A percentile compares a stretch with the other conserved stretches of the same genome.
These are phyloP conservation scores for Nepenthes gracilis DNA, from an alignment of 148 eudicot species.

Conservation along the genomic window DNA sequence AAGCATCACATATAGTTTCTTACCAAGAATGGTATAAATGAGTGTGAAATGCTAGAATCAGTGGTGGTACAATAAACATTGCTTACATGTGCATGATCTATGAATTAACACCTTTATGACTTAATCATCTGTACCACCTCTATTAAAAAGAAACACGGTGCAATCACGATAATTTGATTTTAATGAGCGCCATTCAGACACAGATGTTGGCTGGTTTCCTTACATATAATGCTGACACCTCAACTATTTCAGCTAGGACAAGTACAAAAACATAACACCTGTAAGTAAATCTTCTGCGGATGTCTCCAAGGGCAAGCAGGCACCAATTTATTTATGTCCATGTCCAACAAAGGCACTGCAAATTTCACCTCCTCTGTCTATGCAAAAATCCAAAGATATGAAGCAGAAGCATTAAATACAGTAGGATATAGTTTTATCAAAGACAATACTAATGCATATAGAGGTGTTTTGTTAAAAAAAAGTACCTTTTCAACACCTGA, in stretches of 20 bases:
- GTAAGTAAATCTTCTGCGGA: constrained; percentile 71
- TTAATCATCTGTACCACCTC: too few species aligned
- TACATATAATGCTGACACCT: too few species aligned
- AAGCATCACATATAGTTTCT: too few species aligned
- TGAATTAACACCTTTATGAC: too few species aligned
- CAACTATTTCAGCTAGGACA: not conserved
- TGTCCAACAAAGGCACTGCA: constrained; percentile 72
- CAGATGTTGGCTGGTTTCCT: too few species aligned
- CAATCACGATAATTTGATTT: too few species aligned
- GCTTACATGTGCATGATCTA: too few species aligned
- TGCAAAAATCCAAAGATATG: constrained; percentile 32
- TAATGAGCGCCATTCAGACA: too few species aligned
- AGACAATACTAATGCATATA: constrained; percentile 1
- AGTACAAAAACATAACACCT: constrained; percentile 30
- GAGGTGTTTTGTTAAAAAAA: not conserved
- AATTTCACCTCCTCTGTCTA: constrained; percentile 95
- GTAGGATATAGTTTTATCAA: not conserved
- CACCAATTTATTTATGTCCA: constrained; percentile 65
- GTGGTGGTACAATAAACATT: too few species aligned
- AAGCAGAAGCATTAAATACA: not conserved
- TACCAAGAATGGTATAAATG: too few species aligned
- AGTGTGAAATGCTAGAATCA: too few species aligned
- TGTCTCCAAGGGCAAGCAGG: constrained; percentile 67
- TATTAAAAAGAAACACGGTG: too few species aligned
- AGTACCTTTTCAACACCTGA: constrained; percentile 76